Conservation (phyloP, 352 stramenopile species). For the Globisporangium viniferum region DNA sequence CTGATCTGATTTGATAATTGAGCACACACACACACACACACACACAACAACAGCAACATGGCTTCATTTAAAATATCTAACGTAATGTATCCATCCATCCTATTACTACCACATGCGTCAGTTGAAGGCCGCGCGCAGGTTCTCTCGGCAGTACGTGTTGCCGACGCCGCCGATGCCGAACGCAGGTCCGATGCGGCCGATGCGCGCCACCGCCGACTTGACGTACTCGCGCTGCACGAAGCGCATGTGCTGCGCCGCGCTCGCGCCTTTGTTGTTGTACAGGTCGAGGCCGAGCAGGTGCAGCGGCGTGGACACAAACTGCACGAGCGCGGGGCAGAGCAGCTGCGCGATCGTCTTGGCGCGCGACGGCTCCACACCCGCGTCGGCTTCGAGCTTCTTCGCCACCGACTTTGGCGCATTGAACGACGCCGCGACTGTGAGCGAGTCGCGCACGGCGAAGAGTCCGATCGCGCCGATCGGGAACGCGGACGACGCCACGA, state of each 20-base stretch:
- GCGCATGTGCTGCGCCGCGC: slow-evolving; percentile 25
- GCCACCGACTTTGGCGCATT: slow-evolving; percentile 76
- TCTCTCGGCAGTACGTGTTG: slow-evolving; percentile 70
- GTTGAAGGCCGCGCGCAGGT: slow-evolving; percentile 36
- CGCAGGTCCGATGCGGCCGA: slow-evolving; percentile 84
- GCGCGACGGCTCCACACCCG: slow-evolving; percentile 40
- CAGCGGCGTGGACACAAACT: slow-evolving; percentile 88
- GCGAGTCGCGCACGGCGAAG: slow-evolving; percentile 85
- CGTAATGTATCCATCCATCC: background rate
- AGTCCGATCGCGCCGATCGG: slow-evolving; percentile 75
- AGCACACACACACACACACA: background rate
- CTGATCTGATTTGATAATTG: background rate
- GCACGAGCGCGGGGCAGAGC: slow-evolving; percentile 75
- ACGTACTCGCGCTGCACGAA: slow-evolving; percentile 84
- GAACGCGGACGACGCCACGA: slow-evolving; percentile 72
- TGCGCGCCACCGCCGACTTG: slow-evolving; percentile 79
- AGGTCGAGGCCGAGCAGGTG: slow-evolving; percentile 87
- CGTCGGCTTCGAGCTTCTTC: slow-evolving; percentile 53
- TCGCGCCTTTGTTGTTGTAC: slow-evolving; percentile 78
- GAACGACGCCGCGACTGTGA: slow-evolving; percentile 87
- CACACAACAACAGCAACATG: background rate
- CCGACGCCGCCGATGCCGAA: slow-evolving; percentile 89
- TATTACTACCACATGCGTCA: slow-evolving; percentile 15
- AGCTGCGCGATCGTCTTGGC: slow-evolving; percentile 75
- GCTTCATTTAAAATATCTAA: slow-evolving; percentile 1